These are phyloP conservation scores for Ascochyta koolunga DNA, from an alignment of 2,329 filamentous ascomycete genomes.

Conservation along the genomic window DNA sequence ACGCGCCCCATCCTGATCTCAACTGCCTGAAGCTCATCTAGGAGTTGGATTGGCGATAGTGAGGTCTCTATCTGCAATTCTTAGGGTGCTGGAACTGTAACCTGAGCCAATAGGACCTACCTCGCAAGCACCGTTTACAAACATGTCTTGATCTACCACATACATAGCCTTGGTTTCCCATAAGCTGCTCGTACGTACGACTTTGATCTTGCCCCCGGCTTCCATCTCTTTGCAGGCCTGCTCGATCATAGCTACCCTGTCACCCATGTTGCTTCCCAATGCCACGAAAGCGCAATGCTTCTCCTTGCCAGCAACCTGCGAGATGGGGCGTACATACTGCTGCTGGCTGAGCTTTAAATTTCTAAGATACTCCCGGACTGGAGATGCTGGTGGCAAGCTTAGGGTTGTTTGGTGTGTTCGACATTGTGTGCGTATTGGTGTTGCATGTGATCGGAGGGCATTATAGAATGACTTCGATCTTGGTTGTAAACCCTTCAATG, in stretches of 20 bases:
- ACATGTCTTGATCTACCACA: conserved; percentile 83
- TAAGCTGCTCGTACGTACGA: conserved; percentile 81
- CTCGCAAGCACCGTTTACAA: conserved; percentile 92
- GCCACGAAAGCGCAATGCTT: conserved; percentile 74
- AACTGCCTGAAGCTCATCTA: conserved; percentile 83
- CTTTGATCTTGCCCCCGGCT: conserved; percentile 66
- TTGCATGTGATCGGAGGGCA: neutral
- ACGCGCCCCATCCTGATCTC: conserved; percentile 79
- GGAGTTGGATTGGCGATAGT: conserved; percentile 73
- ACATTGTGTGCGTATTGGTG: neutral
- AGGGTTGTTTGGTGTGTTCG: neutral
- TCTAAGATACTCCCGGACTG: neutral
- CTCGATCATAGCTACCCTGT: conserved; percentile 85
- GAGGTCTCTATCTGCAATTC: conserved; percentile 74
- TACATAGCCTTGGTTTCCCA: conserved; percentile 99
- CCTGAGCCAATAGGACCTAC: conserved; percentile 56
- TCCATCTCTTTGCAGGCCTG: conserved; percentile 81
- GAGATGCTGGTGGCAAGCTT: neutral
- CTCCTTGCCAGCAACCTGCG: conserved; percentile 18
- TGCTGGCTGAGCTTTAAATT: neutral
- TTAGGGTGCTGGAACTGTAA: conserved; percentile 7
- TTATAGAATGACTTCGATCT: neutral
- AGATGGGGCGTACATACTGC: conserved; percentile 12
- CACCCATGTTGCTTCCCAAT: conserved; percentile 89
- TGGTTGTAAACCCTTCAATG: neutral